phyloP scores from a whole-genome alignment of 805 yeast genomes.

The Candida andamanensis region DNA sequence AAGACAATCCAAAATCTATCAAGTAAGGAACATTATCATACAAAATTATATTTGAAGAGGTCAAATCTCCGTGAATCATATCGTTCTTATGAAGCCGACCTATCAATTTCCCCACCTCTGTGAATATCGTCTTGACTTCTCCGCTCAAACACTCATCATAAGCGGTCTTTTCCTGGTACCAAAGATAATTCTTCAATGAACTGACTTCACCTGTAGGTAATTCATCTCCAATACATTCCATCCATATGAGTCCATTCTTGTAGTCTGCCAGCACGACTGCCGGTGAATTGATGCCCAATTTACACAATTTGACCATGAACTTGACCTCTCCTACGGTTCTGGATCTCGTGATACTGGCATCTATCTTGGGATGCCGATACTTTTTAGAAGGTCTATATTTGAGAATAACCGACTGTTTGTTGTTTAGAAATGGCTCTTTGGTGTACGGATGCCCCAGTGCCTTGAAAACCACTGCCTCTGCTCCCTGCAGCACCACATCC shows the following conservation, averaged over 20 bases:
- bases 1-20: constrained; percentile 90
- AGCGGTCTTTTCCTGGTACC: constrained; percentile 47
- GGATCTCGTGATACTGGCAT: constrained; percentile 66
- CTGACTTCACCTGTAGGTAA: constrained; percentile 50
- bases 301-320: constrained; percentile 52
- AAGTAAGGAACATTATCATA: constrained; percentile 44
- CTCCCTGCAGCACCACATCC: constrained; percentile 73
- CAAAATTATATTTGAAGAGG: constrained; percentile 80
- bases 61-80: constrained; percentile 89
- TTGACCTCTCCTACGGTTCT: constrained; percentile 85
- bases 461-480: constrained; percentile 77
- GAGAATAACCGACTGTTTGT: constrained; percentile 47
- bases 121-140: constrained; percentile 41
- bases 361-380: constrained; percentile 85
- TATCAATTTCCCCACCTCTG: constrained; percentile 58
- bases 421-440: constrained; percentile 17
- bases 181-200: constrained; percentile 67
- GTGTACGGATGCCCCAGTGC: constrained; percentile 65
- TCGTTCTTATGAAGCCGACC: constrained; percentile 71
- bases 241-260: constrained; percentile 77
- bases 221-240: constrained; percentile 67
- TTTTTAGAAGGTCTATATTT: constrained; percentile 86
- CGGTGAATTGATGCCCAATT: constrained; percentile 66
- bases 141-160: constrained; percentile 20
- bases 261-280: constrained; percentile 71